These are phyloP conservation scores for Phytomonas sp. DNA, from an alignment of 208 protist genomes.

Conservation along the genomic window DNA sequence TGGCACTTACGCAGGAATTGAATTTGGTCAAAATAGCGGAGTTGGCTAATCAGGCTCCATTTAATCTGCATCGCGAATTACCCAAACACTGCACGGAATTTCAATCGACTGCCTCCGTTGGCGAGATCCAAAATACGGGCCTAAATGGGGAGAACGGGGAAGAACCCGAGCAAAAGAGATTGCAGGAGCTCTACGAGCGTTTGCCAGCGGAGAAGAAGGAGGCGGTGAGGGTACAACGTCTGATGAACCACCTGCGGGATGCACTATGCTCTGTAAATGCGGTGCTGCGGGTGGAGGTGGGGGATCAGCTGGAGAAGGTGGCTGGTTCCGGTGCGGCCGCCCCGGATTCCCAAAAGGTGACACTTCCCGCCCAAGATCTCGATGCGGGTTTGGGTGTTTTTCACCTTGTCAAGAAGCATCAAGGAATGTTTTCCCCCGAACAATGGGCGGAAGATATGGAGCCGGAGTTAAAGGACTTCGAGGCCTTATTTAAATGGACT, in stretches of 20 bases:
- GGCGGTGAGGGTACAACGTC: constrained; percentile 14
- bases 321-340: background rate
- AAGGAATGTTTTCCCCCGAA: constrained; percentile 12
- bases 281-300: constrained; percentile 36
- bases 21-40: constrained; percentile 40
- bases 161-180: constrained; percentile 4
- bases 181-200: constrained; percentile 21
- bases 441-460: constrained; percentile 43
- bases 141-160: constrained; percentile 12
- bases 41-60: constrained; percentile 20
- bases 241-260: constrained; percentile 37
- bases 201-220: constrained; percentile 20
- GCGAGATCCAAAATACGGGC: too few species aligned
- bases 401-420: constrained; percentile 16
- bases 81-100: too few species aligned
- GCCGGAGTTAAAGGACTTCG: constrained; percentile 39
- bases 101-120: too few species aligned
- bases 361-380: constrained; percentile 8
- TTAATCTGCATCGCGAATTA: too few species aligned
- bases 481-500: background rate
- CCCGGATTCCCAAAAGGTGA: background rate
- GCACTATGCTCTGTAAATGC: constrained; percentile 48
- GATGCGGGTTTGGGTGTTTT: constrained; percentile 36
- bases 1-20: constrained; percentile 33
- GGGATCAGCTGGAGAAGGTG: constrained; percentile 9